Evolutionary conservation across 768 basidiomycete genomes (phyloP), one percentile per base, ranked within the genome.

Genomic region (Daedalea quercina): DNA sequence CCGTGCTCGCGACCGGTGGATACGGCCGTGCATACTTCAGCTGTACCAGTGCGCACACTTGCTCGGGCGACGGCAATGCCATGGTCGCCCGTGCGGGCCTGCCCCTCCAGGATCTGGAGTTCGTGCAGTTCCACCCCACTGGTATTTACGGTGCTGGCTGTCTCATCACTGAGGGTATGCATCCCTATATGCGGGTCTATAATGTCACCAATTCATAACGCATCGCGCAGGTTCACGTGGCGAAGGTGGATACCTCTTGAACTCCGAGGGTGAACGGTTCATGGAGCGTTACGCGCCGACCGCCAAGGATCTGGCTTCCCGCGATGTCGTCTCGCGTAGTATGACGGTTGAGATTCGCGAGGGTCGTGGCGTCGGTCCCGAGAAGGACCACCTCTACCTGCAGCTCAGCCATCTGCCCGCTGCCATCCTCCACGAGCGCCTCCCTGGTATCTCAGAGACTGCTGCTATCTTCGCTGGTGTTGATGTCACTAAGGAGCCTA

Each of bases 241-340:
- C 64, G 96, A 99, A 71, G 96, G 96, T 75, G 96, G 96, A 58
- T 98, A 98, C 74, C 78, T 99, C 59, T 75, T 99, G 67, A 98
- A 99, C 76, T 90, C 93, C 9, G 88, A 98, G 76, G 96, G 96
- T 67, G 96, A 99, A 72, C 89, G 96, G 54, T 99, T 99, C 78
- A 99, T 99, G 96, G 95, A 98, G 72, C 91, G 95, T 69, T 98
- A 98, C 69, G 96, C 96, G 0, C 96, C 96, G 9, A 97, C 95
- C 42, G 96, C 96, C 57, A 98, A 98, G 78, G 96, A 99, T 78
- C 82, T 99, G 60, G 96, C 96, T 40, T 99, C 96, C 44, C 94
- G 96, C 66, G 96, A 99, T 66, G 96, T 99, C 65, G 96, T 99
- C 31, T 98, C 96, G 46, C 93, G 96, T 63, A 94, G 91, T 49